A percentile compares a stretch with the other conserved stretches of the same genome.
Conservation (phyloP, 805 yeast genomes). For the Candida nitratophila region DNA sequence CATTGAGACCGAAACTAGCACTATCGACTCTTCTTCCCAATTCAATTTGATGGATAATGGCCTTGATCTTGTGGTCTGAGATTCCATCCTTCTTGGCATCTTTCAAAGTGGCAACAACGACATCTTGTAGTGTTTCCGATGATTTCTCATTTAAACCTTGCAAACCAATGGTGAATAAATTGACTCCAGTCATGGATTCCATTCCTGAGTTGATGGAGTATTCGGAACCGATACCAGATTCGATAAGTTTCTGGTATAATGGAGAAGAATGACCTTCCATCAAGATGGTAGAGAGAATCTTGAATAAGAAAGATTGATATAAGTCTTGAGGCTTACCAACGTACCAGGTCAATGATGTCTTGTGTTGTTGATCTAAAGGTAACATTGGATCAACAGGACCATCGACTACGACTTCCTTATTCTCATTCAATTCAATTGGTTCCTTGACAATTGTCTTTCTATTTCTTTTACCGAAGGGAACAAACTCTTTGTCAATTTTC, state of each 20-base stretch:
- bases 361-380: constrained; percentile 61
- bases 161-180: constrained; percentile 77
- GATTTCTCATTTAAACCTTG: constrained; percentile 57
- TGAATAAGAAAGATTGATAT: constrained; percentile 67
- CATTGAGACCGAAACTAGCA: constrained; percentile 80
- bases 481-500: constrained; percentile 45
- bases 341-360: constrained; percentile 83
- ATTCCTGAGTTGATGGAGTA: constrained; percentile 83
- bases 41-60: constrained; percentile 84
- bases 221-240: constrained; percentile 77
- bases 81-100: constrained; percentile 39
- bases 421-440: constrained; percentile 40
- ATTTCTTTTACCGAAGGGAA: constrained; percentile 45
- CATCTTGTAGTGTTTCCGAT: constrained; percentile 39
- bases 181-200: constrained; percentile 70
- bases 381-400: constrained; percentile 85
- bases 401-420: constrained; percentile 28
- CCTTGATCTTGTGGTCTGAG: constrained; percentile 61
- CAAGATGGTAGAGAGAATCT: constrained; percentile 60
- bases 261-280: constrained; percentile 93
- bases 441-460: constrained; percentile 24
- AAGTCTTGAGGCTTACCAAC: constrained; percentile 67
- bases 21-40: constrained; percentile 77
- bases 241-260: constrained; percentile 79
- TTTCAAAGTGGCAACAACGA: constrained; percentile 40